Percentiles rank a stretch among this genome's conserved stretches.
Evolutionary conservation across 2,329 filamentous ascomycete species (phyloP).

Genomic region (Exutisphaerella laricina): DNA sequence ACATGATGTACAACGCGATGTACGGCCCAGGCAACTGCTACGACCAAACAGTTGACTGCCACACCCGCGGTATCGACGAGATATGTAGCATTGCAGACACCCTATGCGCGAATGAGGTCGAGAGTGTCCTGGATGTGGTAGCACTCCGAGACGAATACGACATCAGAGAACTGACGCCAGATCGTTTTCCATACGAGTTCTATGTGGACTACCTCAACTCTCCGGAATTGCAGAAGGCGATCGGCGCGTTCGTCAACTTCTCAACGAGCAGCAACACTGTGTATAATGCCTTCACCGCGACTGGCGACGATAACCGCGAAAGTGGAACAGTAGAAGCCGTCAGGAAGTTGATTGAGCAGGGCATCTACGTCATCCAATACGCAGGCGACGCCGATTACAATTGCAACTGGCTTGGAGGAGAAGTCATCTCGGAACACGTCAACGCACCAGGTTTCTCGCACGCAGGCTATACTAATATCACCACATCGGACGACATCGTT

Average conservation of each 20-base stretch:
- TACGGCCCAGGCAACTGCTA: conserved; percentile 58
- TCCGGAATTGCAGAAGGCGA: conserved; percentile 49
- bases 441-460: conserved; percentile 37
- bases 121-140: conserved; percentile 48
- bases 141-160: conserved; percentile 56
- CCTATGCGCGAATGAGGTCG: conserved; percentile 52
- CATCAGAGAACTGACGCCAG: conserved; percentile 50
- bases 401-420: conserved; percentile 42
- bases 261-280: conserved; percentile 43
- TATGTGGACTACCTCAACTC: conserved; percentile 56
- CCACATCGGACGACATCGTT: conserved; percentile 40
- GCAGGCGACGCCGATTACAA: conserved; percentile 47
- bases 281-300: conserved; percentile 40
- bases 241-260: conserved; percentile 58
- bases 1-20: conserved; percentile 53
- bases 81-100: conserved; percentile 51
- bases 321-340: conserved; percentile 40
- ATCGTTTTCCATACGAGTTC: conserved; percentile 51
- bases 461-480: conserved; percentile 46
- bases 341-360: conserved; percentile 35
- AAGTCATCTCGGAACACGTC: conserved; percentile 38
- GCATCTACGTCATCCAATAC: conserved; percentile 40
- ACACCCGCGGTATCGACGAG: conserved; percentile 44
- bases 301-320: conserved; percentile 47
- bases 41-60: conserved; percentile 53